Evolutionary conservation across 768 basidiomycete species (phyloP).

Genomic region (Amanita exitialis): DNA sequence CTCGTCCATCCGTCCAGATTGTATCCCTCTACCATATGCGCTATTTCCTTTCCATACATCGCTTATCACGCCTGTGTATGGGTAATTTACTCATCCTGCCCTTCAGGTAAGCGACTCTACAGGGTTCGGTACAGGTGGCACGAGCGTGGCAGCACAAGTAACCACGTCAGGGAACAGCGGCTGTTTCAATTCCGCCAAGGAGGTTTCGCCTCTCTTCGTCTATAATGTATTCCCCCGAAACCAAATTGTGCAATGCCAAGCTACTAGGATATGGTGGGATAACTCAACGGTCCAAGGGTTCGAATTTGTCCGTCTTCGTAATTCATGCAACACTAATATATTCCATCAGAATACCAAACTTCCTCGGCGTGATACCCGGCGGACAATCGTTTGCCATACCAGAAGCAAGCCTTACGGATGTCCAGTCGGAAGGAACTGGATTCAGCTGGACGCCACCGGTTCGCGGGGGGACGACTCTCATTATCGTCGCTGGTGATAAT

Average conservation of each 20-base stretch:
- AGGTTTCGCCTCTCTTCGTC: slow-evolving; percentile 42
- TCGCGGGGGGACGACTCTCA: slow-evolving; percentile 53
- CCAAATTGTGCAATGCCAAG: slow-evolving; percentile 53
- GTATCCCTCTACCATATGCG: background rate
- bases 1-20: background rate
- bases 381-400: slow-evolving; percentile 68
- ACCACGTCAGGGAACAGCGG: slow-evolving; percentile 35
- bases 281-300: slow-evolving; percentile 42
- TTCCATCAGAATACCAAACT: slow-evolving; percentile 38
- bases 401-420: slow-evolving; percentile 32
- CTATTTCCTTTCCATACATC: background rate
- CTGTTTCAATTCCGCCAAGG: slow-evolving; percentile 46
- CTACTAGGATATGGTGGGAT: slow-evolving; percentile 62
- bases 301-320: slow-evolving; percentile 10
- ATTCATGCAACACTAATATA: background rate
- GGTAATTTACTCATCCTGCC: background rate
- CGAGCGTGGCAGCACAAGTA: slow-evolving; percentile 57
- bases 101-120: slow-evolving; percentile 24
- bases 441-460: slow-evolving; percentile 61
- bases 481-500: slow-evolving; percentile 58
- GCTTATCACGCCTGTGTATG: background rate
- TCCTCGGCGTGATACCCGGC: slow-evolving; percentile 70
- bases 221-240: slow-evolving; percentile 55
- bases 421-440: slow-evolving; percentile 41
- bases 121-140: slow-evolving; percentile 63